Evolutionary conservation across 163 green algal species (phyloP).

Genomic region (Chlorella variabilis): DNA sequence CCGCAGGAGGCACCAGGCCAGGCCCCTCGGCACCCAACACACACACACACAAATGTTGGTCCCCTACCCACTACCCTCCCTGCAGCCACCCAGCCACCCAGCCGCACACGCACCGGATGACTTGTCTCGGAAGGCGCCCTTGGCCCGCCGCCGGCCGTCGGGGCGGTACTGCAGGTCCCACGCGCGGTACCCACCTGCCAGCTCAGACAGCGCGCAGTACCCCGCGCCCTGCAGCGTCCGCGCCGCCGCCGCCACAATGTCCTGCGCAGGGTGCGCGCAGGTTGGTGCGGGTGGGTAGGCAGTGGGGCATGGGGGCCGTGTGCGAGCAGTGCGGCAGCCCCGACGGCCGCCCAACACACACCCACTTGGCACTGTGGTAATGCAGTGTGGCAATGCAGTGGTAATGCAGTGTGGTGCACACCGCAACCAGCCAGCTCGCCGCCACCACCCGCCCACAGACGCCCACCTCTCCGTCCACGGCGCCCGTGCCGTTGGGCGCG

Average conservation of each 20-base stretch:
- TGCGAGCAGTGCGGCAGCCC: not conserved
- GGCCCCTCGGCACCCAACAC: too few relatives aligned
- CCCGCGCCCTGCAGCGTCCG: conserved; percentile 6
- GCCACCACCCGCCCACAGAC: not conserved
- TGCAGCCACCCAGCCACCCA: too few relatives aligned
- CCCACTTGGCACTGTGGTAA: too few relatives aligned
- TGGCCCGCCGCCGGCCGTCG: conserved; percentile 22
- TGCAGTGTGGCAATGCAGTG: too few relatives aligned
- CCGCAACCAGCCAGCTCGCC: not conserved
- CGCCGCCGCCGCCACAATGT: conserved; percentile 27
- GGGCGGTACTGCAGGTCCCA: conserved; percentile 35
- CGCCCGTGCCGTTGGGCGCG: not conserved
- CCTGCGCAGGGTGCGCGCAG: not conserved
- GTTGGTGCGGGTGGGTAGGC: not conserved
- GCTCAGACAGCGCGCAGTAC: conserved; percentile 20
- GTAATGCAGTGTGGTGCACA: not conserved
- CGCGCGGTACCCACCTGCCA: conserved; percentile 35
- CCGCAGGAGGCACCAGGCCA: too few relatives aligned
- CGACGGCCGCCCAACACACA: too few relatives aligned
- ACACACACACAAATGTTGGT: too few relatives aligned
- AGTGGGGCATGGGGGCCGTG: too few relatives aligned
- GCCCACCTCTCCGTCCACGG: not conserved
- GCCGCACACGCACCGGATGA: conserved; percentile 1
- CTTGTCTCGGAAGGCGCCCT: conserved; percentile 32
- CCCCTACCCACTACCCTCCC: too few relatives aligned